Conservation (phyloP, 73 alveolate genomes). For the Paramecium octaurelia region DNA sequence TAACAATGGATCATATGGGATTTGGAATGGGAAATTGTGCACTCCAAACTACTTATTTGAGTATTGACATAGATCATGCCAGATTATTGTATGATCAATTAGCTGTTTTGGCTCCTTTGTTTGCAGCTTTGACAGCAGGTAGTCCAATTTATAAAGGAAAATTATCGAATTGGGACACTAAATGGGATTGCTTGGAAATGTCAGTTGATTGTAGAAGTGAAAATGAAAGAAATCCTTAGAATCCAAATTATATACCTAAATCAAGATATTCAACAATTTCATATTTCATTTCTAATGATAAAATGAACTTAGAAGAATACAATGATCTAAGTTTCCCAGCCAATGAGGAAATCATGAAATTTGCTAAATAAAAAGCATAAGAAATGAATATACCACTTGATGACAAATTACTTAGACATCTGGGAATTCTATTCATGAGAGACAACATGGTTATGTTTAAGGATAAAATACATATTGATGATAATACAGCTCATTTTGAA, state of each 20-base stretch:
- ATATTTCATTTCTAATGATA: slow-evolving; percentile 81
- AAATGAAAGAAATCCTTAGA: slow-evolving; percentile 83
- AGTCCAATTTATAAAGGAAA: slow-evolving; percentile 79
- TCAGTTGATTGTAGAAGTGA: slow-evolving; percentile 93
- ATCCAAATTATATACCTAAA: slow-evolving; percentile 76
- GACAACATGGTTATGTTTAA: slow-evolving; percentile 87
- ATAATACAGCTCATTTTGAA: slow-evolving; percentile 93
- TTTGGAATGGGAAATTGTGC: slow-evolving; percentile 86
- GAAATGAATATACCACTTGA: slow-evolving; percentile 66
- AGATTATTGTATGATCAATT: slow-evolving; percentile 74
- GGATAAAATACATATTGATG: slow-evolving; percentile 69
- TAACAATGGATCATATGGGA: slow-evolving; percentile 83
- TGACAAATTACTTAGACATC: slow-evolving; percentile 84
- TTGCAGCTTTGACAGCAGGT: slow-evolving; percentile 80
- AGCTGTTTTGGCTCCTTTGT: slow-evolving; percentile 72
- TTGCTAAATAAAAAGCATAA: slow-evolving; percentile 58
- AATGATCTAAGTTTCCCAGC: slow-evolving; percentile 75
- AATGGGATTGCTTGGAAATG: slow-evolving; percentile 90
- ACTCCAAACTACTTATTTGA: slow-evolving; percentile 66
- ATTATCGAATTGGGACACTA: slow-evolving; percentile 82
- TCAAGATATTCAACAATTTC: slow-evolving; percentile 87
- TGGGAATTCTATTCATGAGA: slow-evolving; percentile 83
- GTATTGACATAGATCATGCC: slow-evolving; percentile 72
- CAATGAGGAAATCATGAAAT: slow-evolving; percentile 70
- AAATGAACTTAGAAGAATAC: slow-evolving; percentile 67